phyloP scores from a whole-genome alignment of 164 flowering plant species.

The Umbilicus rupestris region DNA sequence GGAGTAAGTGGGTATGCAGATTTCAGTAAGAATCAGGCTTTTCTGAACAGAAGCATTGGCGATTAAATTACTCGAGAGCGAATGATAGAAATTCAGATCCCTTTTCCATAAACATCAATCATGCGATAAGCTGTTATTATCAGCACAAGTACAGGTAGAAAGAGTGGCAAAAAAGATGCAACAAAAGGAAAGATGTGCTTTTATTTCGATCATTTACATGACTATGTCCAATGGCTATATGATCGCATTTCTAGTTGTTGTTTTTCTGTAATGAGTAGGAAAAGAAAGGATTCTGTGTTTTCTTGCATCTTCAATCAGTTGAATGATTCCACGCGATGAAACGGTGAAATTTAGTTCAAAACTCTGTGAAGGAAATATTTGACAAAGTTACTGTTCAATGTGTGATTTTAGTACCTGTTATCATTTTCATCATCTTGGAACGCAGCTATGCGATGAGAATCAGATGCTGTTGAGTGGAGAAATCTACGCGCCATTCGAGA shows the following conservation, averaged over 20 bases:
- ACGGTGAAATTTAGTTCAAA: not conserved
- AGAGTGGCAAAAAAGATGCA: not conserved
- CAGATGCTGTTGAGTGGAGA: not conserved
- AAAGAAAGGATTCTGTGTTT: not conserved
- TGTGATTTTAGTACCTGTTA: not conserved
- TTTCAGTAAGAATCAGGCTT: not conserved
- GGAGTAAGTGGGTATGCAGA: not conserved
- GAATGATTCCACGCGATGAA: conserved; percentile 2
- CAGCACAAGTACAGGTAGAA: not conserved
- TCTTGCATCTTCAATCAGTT: not conserved
- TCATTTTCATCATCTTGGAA: not conserved
- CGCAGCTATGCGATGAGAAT: not conserved
- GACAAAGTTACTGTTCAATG: not conserved
- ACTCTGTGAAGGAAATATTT: not conserved
- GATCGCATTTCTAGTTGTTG: not conserved
- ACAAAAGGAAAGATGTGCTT: not conserved
- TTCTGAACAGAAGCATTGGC: not conserved
- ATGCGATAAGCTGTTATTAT: not conserved
- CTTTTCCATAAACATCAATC: too few species aligned
- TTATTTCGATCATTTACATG: not conserved
- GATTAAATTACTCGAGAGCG: not conserved
- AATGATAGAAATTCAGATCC: not conserved
- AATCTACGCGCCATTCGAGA: not conserved
- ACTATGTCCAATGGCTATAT: not conserved
- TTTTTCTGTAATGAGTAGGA: too few species aligned